Evolutionary conservation across 768 basidiomycete genomes (phyloP).

Genomic region (Macrocybe gigantea): DNA sequence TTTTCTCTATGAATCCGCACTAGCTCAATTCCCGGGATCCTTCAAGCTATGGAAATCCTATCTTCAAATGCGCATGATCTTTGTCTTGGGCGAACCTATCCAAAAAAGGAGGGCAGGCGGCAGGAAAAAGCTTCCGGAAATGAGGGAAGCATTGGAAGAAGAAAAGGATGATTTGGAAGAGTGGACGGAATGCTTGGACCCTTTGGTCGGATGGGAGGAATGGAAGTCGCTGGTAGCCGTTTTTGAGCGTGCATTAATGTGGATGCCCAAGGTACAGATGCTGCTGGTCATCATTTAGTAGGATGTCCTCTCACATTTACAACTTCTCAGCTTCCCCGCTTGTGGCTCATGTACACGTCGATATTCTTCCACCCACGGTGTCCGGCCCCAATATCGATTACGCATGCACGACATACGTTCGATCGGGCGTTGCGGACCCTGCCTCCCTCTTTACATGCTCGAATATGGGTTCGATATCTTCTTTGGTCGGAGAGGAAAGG

Average conservation of each 20-base stretch:
- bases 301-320: conserved; percentile 5
- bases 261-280: conserved; percentile 76
- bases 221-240: conserved; percentile 86
- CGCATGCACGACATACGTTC: conserved; percentile 90
- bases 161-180: conserved; percentile 73
- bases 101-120: conserved; percentile 77
- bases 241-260: conserved; percentile 92
- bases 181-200: conserved; percentile 85
- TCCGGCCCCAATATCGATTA: conserved; percentile 75
- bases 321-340: conserved; percentile 66
- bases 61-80: conserved; percentile 74
- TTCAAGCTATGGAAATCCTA: conserved; percentile 98
- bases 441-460: conserved; percentile 85
- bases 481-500: conserved; percentile 86
- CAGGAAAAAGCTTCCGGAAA: conserved; percentile 87
- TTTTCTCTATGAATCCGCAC: conserved; percentile 91
- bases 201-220: conserved; percentile 91
- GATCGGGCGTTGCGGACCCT: conserved; percentile 93
- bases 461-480: conserved; percentile 91
- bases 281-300: background rate
- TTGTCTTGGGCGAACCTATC: conserved; percentile 74
- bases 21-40: conserved; percentile 79
- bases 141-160: conserved; percentile 85
- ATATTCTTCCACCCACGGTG: conserved; percentile 87
- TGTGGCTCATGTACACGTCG: conserved; percentile 93